Base-by-base conservation (phyloP, 2,329 filamentous ascomycete genomes). In the Paracoccidioides lutzii region DNA sequence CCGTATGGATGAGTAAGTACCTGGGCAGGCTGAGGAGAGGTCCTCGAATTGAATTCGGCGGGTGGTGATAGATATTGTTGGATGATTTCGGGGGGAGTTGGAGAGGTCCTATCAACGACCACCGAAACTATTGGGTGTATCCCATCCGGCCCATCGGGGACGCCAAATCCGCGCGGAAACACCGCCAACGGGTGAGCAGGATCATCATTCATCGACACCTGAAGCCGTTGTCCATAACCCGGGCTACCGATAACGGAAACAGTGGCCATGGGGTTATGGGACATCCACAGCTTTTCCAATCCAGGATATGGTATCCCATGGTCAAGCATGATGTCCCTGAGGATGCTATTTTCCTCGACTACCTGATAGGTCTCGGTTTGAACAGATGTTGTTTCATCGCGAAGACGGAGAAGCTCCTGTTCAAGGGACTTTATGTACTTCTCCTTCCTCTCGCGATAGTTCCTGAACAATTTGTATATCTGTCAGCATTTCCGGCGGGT, bases 371-470 rank as follows among this genome's bases (percentile, higher is more conserved):
- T 60, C 28, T 61, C 59, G 43, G 44, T 45, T 32, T 51, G 51
- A 15, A 59, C 37, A n/a, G 55, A 56, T 30, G 61, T 58, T 54
- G 63, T 60, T 52, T 63, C 60, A 43, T 64, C 59, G 9, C 63
- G 64, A 32, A 67, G 57, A 4, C 59, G 59, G 33, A 60, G 59
- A 7, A 67, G 60, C 57, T 66, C 62, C 14, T 58, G 52, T 53
- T 67, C 65, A 9, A 67, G 59, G 12, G 62, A 60, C 54, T 65
- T 65, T 52, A 67, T 59, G 57, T 67, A 67, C 38, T 60, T 62
- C 49, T 66, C 65, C 59, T 64, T 67, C 44, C 65, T 59, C 53
- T 65, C 63, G 51, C 65, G 65, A 57, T 67, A 65, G 28, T 64
- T 65, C 38, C 65, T 67, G 51, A 50, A 45, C 14, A 38, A 14